Percentiles rank a stretch among this genome's conserved stretches.
Evolutionary conservation across 371 early-diverging fungal genomes (phyloP).

Genomic region (Mortierella sp.): DNA sequence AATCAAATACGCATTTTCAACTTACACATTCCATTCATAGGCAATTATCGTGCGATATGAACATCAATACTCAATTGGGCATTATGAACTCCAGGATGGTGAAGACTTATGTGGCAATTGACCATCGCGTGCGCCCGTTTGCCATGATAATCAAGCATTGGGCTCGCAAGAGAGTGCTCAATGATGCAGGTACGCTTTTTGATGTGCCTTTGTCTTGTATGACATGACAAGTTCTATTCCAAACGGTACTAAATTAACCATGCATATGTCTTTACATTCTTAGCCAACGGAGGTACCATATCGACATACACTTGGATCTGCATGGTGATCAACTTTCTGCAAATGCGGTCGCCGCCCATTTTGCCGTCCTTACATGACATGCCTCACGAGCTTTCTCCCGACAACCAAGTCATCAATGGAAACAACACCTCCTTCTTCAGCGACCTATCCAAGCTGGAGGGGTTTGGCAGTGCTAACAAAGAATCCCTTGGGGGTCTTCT

Average conservation of each 20-base stretch:
- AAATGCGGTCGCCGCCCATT: conserved; percentile 91
- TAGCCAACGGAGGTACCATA: conserved; percentile 92
- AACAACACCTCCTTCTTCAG: conserved; percentile 72
- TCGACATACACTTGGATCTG: conserved; percentile 96
- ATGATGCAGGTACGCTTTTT: conserved; percentile 72
- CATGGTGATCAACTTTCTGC: conserved; percentile 91
- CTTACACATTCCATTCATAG: conserved; percentile 24
- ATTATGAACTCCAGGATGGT: conserved; percentile 86
- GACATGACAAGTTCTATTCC: background rate
- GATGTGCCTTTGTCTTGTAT: background rate
- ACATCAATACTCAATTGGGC: conserved; percentile 86
- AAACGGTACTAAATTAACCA: background rate
- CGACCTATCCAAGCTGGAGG: conserved; percentile 71
- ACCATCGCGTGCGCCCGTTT: conserved; percentile 85
- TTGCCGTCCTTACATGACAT: conserved; percentile 87
- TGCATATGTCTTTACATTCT: background rate
- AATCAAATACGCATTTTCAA: background rate
- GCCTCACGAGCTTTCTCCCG: conserved; percentile 47
- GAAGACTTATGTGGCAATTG: conserved; percentile 81
- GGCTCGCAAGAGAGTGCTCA: conserved; percentile 80
- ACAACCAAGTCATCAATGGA: conserved; percentile 59
- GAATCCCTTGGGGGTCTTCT: conserved; percentile 87
- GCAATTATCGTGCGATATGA: conserved; percentile 84
- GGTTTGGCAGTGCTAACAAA: conserved; percentile 78
- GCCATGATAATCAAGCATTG: conserved; percentile 87